Percentiles rank a stretch among this genome's conserved stretches.
These are phyloP conservation scores for Melaleuca quinquenervia DNA, from an alignment of 345 rosid genomes.

Conservation along the genomic window DNA sequence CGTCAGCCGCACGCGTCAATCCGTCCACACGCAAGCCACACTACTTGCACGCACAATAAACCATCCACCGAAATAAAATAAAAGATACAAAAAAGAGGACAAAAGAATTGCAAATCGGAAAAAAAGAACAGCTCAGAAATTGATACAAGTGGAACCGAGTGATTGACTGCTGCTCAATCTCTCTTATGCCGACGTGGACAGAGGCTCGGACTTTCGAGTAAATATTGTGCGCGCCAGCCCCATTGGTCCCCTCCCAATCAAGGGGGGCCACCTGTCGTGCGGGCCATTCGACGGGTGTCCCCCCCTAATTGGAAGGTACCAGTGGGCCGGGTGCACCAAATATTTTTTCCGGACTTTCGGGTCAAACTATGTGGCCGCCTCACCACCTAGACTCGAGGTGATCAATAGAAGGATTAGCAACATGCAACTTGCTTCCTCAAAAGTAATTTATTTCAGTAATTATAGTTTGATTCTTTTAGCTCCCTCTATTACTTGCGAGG, in stretches of 20 bases:
- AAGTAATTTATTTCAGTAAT: not conserved
- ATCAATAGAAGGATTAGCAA: not conserved
- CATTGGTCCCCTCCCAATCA: too few species aligned
- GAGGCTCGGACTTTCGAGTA: constrained; percentile 1
- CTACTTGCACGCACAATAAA: not conserved
- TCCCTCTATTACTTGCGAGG: too few species aligned
- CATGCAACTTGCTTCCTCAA: not conserved
- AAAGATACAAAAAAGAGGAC: not conserved
- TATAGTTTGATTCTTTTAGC: not conserved
- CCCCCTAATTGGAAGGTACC: too few species aligned
- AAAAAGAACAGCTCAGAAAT: not conserved
- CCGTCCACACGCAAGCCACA: not conserved
- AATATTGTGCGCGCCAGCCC: too few species aligned
- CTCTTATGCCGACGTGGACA: not conserved
- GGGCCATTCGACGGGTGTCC: too few species aligned
- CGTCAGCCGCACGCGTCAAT: not conserved
- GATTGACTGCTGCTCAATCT: not conserved
- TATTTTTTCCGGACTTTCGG: not conserved
- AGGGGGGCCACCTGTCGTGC: too few species aligned
- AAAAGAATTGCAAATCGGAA: not conserved
- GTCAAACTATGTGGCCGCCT: constrained; percentile 23
- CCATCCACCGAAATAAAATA: not conserved
- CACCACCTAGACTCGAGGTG: not conserved
- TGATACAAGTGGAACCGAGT: not conserved
- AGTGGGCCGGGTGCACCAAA: too few species aligned